Base-by-base conservation (phyloP, 1,284 basidiomycete species). In the Vanrija humicola region DNA sequence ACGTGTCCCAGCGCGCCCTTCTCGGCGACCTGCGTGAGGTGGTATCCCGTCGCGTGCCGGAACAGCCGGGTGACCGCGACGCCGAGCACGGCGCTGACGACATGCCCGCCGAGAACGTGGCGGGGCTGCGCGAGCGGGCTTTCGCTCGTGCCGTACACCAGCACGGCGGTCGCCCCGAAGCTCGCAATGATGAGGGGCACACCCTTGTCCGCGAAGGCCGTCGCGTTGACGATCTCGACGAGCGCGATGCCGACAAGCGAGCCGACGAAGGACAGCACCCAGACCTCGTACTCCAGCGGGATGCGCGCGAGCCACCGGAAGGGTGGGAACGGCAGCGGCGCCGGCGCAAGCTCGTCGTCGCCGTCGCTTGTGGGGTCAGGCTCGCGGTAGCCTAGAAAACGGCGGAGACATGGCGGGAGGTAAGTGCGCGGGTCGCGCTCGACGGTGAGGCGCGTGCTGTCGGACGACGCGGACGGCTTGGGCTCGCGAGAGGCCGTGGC, bases 41-140 rank as follows among this genome's bases (percentile, higher is more conserved):
- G 67, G 56, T 81, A 75, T 21, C 53, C 58, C 18, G 61, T 62
- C 12, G 73, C 64, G 6, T 82, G 72, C 7, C 71, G 72, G 67
- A 85, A 84, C 4, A 86, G 72, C 60, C 84, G 82, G 1, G 83
- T 82, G 60, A 86, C 74, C 50, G 77, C 80, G 9, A 83, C 76
- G 6, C 83, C 83, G 6, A 77, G 73, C 16, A 84, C 65, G 0
- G 82, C 82, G 15, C 79, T 79, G n/a, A 84, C 56, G 62, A 84
- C 79, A 58, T 85, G 83, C 0, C 83, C 83, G 2, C 80, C 80
- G 29, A 86, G 52, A 15, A 85, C 73, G 12, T 82, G 76, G n/a
- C 83, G 78, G 10, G 85, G 84, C 68, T 86, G 84, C 0, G 83
- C 80, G 38, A 86, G 72, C 3, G 85, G 84, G 2, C 79, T 77